These are phyloP conservation scores for Pseudozyma sp. DNA, from an alignment of 1,284 basidiomycete genomes.

Conservation along the genomic window DNA sequence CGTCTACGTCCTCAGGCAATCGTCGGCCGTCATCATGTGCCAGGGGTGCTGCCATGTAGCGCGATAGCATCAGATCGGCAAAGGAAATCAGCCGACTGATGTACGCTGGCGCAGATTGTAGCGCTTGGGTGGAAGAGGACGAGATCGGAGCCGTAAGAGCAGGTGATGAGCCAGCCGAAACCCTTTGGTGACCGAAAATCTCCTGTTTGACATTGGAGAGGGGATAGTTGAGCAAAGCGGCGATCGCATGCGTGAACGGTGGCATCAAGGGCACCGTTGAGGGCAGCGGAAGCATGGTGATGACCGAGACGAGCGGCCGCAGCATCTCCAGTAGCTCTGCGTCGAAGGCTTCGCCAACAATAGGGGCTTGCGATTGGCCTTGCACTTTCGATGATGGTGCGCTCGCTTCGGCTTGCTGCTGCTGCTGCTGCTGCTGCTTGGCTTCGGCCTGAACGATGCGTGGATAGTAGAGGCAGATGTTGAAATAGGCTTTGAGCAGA, in stretches of 20 bases:
- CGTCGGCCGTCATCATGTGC: constrained; percentile 14
- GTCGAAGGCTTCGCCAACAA: constrained; percentile 48
- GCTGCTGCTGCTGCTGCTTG: constrained; percentile 21
- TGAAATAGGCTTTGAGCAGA: constrained; percentile 61
- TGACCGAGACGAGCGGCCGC: constrained; percentile 41
- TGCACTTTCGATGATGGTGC: not conserved
- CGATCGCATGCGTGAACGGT: constrained; percentile 60
- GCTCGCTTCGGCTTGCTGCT: not conserved
- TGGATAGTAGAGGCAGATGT: constrained; percentile 62
- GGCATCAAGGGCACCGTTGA: constrained; percentile 45
- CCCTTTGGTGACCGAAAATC: not conserved
- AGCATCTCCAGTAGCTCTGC: constrained; percentile 45
- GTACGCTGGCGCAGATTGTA: constrained; percentile 24
- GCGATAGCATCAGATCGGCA: constrained; percentile 36
- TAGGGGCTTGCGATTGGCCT: constrained; percentile 5
- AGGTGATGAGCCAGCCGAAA: not conserved
- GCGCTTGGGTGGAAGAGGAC: constrained; percentile 17
- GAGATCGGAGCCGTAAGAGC: constrained; percentile 25
- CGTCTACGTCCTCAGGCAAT: constrained; percentile 42
- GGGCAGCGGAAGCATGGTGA: constrained; percentile 32
- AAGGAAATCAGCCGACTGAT: constrained; percentile 30
- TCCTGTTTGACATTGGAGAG: constrained; percentile 26
- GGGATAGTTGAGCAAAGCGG: constrained; percentile 60
- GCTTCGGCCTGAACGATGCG: constrained; percentile 36
- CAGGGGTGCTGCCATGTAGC: constrained; percentile 25